Base-by-base conservation (phyloP, 768 basidiomycete species). In the Pleurotus djamor region DNA sequence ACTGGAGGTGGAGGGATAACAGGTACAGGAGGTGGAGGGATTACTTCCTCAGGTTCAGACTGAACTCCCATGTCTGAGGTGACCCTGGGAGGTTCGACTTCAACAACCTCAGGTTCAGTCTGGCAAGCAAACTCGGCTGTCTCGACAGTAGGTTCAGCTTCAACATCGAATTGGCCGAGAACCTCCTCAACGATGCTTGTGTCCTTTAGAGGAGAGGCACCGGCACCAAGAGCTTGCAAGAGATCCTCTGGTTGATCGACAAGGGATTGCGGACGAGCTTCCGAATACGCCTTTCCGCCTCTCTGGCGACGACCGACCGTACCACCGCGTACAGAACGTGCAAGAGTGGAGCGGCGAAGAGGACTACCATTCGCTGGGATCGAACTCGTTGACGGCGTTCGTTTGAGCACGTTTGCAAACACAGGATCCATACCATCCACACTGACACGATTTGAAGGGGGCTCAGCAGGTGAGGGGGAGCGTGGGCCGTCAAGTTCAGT, bases 351-450 rank as follows among this genome's bases (percentile, higher is more conserved):
- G 55, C 82, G 83, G 44, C 87, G 84, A 13, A 89, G 75, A 47
- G 89, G 88, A 65, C 86, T 88, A 14, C 77, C 74, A 58, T 76
- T 68, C 36, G 81, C 79, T 2, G 69, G 71, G 8, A 74, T 64
- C 5, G 80, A 80, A 10, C 73, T 74, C 50, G 74, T 78, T 7
- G 81, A 83, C 0, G 80, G 76, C 2, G 78, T 71, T 17, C 87
- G 86, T 58, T 83, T 83, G 48, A 94, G 83, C 12, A 92, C 79
- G 60, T 90, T 91, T 56, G 92, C 91, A 66, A 92, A 95, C 0
- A 75, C 81, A 8, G 94, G 93, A 61, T 94, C 93, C 89, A 95
- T 91, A 47, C 91, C 92, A 58, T 94, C 91, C 4, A 92, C 82
- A 65, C 87, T 91, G 5, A 83, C 83, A 37, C 87, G 79, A 65